Conservation (phyloP, 1,284 basidiomycete species). For the Boletus sp. region DNA sequence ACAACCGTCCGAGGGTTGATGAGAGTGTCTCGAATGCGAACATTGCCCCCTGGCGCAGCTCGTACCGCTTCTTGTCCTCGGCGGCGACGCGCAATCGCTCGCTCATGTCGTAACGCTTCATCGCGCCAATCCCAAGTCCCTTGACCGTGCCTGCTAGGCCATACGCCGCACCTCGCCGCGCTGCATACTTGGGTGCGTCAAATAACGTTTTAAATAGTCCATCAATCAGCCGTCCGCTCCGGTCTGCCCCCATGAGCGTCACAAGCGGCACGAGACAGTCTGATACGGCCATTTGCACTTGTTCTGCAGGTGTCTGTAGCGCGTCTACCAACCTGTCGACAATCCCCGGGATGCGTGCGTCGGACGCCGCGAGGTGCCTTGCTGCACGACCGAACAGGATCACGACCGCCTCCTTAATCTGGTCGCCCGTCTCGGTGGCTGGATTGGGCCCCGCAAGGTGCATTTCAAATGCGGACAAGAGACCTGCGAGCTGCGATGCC, state of each 20-base stretch:
- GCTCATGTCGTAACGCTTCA: constrained; percentile 87
- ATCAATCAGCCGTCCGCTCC: constrained; percentile 74
- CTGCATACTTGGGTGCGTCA: constrained; percentile 85
- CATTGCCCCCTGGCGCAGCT: constrained; percentile 91
- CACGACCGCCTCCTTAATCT: constrained; percentile 94
- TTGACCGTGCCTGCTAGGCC: constrained; percentile 93
- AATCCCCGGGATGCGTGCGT: constrained; percentile 80
- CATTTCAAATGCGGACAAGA: constrained; percentile 87
- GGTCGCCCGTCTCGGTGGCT: constrained; percentile 77
- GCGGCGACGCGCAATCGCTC: constrained; percentile 75
- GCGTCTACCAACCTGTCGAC: constrained; percentile 92
- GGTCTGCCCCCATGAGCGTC: constrained; percentile 61
- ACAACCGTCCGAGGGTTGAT: constrained; percentile 82
- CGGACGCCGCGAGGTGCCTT: constrained; percentile 80
- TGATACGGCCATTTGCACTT: constrained; percentile 96
- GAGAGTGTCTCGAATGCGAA: constrained; percentile 96
- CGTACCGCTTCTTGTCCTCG: constrained; percentile 90
- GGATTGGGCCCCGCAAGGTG: constrained; percentile 70
- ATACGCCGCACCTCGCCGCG: constrained; percentile 93
- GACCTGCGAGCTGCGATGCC: constrained; percentile 66
- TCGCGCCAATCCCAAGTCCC: constrained; percentile 84
- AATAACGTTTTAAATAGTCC: constrained; percentile 79
- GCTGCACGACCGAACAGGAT: constrained; percentile 95
- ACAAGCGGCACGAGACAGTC: constrained; percentile 93
- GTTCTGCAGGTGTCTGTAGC: constrained; percentile 93